Conservation (phyloP, 768 basidiomycete species). For the Galerina sulciceps region DNA sequence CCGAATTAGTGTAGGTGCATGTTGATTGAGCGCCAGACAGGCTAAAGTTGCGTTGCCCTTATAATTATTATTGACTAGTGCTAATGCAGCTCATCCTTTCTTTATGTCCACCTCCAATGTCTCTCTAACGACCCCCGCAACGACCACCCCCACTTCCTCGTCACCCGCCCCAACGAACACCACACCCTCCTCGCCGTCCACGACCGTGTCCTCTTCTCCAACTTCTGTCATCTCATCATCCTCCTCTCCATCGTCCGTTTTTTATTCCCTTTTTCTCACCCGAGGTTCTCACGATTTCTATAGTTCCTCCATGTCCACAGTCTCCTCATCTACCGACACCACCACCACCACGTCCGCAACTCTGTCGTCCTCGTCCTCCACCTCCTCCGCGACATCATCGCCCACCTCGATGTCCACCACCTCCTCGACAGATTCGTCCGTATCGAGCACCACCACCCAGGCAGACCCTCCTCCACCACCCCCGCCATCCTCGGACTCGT, state of each 20-base stretch:
- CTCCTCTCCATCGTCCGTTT: neutral
- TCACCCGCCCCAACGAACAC: constrained; percentile 19
- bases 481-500: constrained; percentile 13
- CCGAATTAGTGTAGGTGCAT: too few species aligned
- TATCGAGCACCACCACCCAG: constrained; percentile 18
- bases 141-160: constrained; percentile 20
- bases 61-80: neutral
- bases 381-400: constrained; percentile 22
- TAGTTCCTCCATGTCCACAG: constrained; percentile 15
- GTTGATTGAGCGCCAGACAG: too few species aligned
- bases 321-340: constrained; percentile 13
- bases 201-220: neutral
- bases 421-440: constrained; percentile 5
- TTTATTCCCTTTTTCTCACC: constrained; percentile 6
- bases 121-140: constrained; percentile 13
- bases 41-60: too few species aligned
- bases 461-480: constrained; percentile 19
- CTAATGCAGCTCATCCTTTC: constrained; percentile 18
- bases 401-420: constrained; percentile 24
- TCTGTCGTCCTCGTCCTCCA: constrained; percentile 14
- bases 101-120: constrained; percentile 9
- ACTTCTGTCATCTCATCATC: neutral
- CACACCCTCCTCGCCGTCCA: neutral
- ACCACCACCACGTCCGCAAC: neutral
- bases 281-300: constrained; percentile 1